Percentiles rank a stretch among this genome's conserved stretches.
Conservation (phyloP, 2,329 filamentous ascomycete genomes). For the Ilyonectria destructans region DNA sequence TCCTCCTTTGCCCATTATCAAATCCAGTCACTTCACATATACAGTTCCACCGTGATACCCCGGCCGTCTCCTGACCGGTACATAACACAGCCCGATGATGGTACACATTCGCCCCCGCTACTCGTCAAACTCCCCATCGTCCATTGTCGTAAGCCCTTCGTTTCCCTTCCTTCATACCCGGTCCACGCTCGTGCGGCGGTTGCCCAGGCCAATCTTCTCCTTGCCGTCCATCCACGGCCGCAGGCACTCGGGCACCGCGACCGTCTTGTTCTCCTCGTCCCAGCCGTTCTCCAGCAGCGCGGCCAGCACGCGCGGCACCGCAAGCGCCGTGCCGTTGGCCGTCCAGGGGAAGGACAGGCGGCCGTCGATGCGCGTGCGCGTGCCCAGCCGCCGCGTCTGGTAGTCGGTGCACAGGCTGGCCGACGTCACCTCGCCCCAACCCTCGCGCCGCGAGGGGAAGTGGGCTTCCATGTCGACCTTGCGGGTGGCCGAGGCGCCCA, state of each 20-base stretch:
- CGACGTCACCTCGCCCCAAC: constrained; percentile 93
- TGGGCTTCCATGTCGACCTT: constrained; percentile 96
- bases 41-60: constrained; percentile 24
- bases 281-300: constrained; percentile 93
- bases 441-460: constrained; percentile 84
- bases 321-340: constrained; percentile 93
- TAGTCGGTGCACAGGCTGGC: constrained; percentile 96
- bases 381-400: constrained; percentile 87
- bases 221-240: constrained; percentile 87
- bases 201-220: constrained; percentile 71
- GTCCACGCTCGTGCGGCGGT: constrained; percentile 49
- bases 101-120: constrained; percentile 2
- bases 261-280: constrained; percentile 78
- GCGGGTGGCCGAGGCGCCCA: constrained; percentile 88
- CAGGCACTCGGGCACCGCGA: constrained; percentile 85
- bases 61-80: constrained; percentile 31
- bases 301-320: constrained; percentile 90
- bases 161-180: constrained; percentile 40
- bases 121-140: constrained; percentile 1
- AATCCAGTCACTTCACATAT: constrained; percentile 21
- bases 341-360: constrained; percentile 87
- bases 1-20: constrained; percentile 34
- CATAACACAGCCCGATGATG: constrained; percentile 26
- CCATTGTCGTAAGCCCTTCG: not conserved
- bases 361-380: constrained; percentile 74